A percentile compares a stretch with the other conserved stretches of the same genome.
Evolutionary conservation across 352 stramenopile genomes (phyloP).

Genomic region (Pythium plurisporium): DNA sequence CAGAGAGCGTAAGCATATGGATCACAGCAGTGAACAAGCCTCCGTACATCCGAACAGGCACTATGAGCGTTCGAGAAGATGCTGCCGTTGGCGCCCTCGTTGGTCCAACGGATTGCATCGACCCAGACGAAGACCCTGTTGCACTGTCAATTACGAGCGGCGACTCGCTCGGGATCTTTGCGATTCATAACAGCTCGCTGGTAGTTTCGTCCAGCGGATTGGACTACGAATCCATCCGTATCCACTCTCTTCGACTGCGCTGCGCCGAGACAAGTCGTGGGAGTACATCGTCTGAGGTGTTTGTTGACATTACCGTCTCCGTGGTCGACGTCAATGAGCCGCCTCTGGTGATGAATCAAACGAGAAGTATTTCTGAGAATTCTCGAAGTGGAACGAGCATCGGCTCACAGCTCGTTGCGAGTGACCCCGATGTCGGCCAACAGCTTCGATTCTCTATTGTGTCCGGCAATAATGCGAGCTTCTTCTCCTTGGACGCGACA

Average conservation of each 20-base stretch:
- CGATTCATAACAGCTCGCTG: constrained; percentile 4
- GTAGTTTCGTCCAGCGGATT: constrained; percentile 7
- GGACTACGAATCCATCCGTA: constrained; percentile 17
- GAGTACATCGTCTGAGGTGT: background rate
- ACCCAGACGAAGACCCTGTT: constrained; percentile 15
- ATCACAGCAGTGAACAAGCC: constrained; percentile 23
- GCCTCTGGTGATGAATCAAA: constrained; percentile 17
- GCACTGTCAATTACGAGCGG: constrained; percentile 15
- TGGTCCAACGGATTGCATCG: constrained; percentile 3
- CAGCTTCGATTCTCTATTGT: constrained; percentile 20
- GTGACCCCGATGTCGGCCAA: constrained; percentile 24
- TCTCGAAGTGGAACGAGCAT: constrained; percentile 6
- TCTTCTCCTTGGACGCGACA: constrained; percentile 20
- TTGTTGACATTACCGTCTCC: constrained; percentile 10
- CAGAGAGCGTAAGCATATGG: constrained; percentile 15
- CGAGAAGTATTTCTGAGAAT: constrained; percentile 20
- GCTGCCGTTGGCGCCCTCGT: constrained; percentile 4
- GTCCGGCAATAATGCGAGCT: constrained; percentile 17
- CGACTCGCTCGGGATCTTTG: constrained; percentile 17
- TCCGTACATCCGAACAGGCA: too few species aligned
- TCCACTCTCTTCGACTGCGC: constrained; percentile 11
- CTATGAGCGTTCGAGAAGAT: constrained; percentile 19
- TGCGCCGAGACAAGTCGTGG: constrained; percentile 15
- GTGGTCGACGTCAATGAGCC: constrained; percentile 30
- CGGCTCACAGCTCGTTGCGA: constrained; percentile 10